Evolutionary conservation across 352 stramenopile genomes (phyloP), one percentile per base, ranked within the genome.

Genomic region (Phytophthora uliginosa): DNA sequence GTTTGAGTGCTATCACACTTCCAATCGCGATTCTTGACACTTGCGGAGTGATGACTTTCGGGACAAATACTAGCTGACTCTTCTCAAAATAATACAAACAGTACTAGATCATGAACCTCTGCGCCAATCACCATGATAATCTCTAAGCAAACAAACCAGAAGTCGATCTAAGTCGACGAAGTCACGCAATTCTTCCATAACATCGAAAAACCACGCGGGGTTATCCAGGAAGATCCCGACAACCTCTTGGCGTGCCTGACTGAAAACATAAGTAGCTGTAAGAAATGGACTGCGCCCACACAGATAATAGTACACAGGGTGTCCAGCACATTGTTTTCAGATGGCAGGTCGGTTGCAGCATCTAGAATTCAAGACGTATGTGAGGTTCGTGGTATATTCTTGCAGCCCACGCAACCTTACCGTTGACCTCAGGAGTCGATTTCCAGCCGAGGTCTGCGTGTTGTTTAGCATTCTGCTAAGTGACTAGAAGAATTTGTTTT

Each of bases 1-100:
- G 87, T 68, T 96, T 97, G n/a, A 97, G 68, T 5, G 88, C 84
- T 70, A 97, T 92, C 31, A 95, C 79, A 59, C 89, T 97, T 31
- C 79, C 81, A 38, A 96, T 92, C 6, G 87, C 82, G 45, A 92
- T 85, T 51, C 86, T 76, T 31, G 89, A 95, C 26, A 89, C 68
- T 36, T 77, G 79, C 40, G 86, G 85, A 8, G 86, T 95, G 55
- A 95, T 86, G 26, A 89, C 69, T 80, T 92, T 95, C 3, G 90
- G 89, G 42, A 95, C 74, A 26, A 94, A 75, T 17, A 97, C 89
- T 18, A 97, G 79, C 56, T 97, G 90, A 4, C 69, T 66, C 90
- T 95, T 62, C 12, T 54, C 55, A 36, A 26, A 67, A 34, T 36
- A 22, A 65, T 36, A 40, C 3, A 26, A 18, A 20, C 33, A 40